Conservation (phyloP, 2,329 filamentous ascomycete genomes). For the Gliomastix tumulicola region DNA sequence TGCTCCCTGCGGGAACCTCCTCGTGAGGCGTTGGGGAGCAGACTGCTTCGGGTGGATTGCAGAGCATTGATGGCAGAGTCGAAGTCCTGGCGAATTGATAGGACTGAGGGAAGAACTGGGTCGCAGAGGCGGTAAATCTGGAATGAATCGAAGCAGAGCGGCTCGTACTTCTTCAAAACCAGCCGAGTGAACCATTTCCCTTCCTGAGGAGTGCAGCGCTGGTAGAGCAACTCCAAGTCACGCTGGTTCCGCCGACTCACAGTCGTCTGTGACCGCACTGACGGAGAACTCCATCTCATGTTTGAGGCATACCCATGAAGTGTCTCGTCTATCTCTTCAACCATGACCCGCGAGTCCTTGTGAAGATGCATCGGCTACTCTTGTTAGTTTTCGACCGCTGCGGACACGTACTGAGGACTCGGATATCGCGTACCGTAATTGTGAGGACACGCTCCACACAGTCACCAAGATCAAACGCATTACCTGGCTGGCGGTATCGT, state of each 20-base stretch:
- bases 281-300: conserved; percentile 63
- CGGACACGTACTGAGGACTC: no score
- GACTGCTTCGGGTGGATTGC: conserved; percentile 17
- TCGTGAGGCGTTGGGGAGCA: conserved; percentile 10
- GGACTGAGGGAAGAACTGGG: conserved; percentile 59
- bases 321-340: conserved; percentile 65
- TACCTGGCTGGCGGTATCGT: conserved; percentile 50
- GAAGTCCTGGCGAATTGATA: conserved; percentile 66
- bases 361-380: conserved; percentile 35
- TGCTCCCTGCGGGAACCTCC: conserved; percentile 3
- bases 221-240: conserved; percentile 49
- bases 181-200: conserved; percentile 85
- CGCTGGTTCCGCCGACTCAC: conserved; percentile 2
- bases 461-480: conserved; percentile 60
- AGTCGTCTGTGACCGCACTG: conserved; percentile 34
- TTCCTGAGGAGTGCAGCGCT: conserved; percentile 56
- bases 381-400: no score
- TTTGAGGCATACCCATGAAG: conserved; percentile 61
- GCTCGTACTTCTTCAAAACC: conserved; percentile 69
- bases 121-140: conserved; percentile 57
- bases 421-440: conserved; percentile 48
- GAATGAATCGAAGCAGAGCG: conserved; percentile 52
- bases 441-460: conserved; percentile 61
- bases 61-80: conserved; percentile 50
- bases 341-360: conserved; percentile 37